A percentile compares a stretch with the other conserved stretches of the same genome.
phyloP scores from a whole-genome alignment of 2,329 filamentous ascomycete species.

The Aspergillus fructus region DNA sequence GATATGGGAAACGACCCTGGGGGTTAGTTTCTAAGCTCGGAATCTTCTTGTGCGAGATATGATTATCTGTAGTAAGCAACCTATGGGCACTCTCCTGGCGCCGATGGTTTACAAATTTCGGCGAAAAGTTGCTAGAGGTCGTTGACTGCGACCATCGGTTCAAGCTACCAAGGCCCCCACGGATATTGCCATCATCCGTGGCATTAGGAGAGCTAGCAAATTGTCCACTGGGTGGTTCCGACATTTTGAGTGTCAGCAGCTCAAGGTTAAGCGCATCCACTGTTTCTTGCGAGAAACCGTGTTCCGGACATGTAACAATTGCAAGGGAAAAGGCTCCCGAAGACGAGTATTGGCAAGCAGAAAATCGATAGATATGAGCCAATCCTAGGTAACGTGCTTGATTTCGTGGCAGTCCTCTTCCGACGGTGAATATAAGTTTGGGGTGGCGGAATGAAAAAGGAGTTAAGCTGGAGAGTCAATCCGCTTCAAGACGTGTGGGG shows the following conservation, averaged over 20 bases:
- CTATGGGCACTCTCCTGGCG: conserved; percentile 23
- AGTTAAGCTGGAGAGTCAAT: neutral
- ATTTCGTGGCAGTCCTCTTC: neutral
- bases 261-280: neutral
- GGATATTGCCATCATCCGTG: conserved; percentile 28
- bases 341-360: neutral
- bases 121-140: conserved; percentile 44
- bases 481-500: neutral
- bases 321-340: neutral
- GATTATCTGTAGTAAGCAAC: conserved; percentile 23
- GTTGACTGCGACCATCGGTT: conserved; percentile 62
- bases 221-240: neutral
- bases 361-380: neutral
- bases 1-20: conserved; percentile 2
- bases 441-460: neutral
- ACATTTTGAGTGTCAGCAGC: conserved; percentile 6
- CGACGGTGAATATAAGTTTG: neutral
- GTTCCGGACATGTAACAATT: neutral
- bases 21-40: conserved; percentile 15
- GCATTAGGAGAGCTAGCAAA: conserved; percentile 11
- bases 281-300: neutral
- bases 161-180: conserved; percentile 50
- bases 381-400: neutral
- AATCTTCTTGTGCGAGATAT: conserved; percentile 15
- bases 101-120: conserved; percentile 23